Conservation (phyloP, 257 asterid species). For the Eucommia ulmoides region DNA sequence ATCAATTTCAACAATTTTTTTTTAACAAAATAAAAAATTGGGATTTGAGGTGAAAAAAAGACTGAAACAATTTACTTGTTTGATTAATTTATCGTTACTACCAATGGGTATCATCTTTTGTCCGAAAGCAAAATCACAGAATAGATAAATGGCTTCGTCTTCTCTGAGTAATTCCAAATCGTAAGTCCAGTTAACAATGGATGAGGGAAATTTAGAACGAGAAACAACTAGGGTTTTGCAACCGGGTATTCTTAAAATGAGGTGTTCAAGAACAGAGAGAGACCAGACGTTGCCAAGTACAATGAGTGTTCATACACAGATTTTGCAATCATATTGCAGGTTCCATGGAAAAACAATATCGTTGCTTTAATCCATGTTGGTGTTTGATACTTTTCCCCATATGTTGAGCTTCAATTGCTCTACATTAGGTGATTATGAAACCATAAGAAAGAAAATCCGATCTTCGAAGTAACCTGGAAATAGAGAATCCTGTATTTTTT, state of each 20-base stretch:
- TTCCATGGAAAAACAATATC: constrained; percentile 23
- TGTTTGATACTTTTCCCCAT: constrained; percentile 52
- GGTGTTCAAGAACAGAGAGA: constrained; percentile 53
- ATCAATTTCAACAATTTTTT: constrained; percentile 1
- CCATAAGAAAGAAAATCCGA: constrained; percentile 58
- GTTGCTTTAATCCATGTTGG: constrained; percentile 8
- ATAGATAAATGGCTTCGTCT: constrained; percentile 62
- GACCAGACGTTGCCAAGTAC: constrained; percentile 91
- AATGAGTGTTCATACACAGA: constrained; percentile 29
- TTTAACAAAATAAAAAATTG: not conserved
- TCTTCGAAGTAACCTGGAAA: constrained; percentile 54
- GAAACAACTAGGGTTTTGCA: constrained; percentile 78
- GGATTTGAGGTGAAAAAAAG: too few relatives aligned
- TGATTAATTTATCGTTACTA: constrained; percentile 38
- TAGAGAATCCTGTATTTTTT: constrained; percentile 1
- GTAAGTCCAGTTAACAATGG: constrained; percentile 42
- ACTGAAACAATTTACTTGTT: constrained; percentile 35
- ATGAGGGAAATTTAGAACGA: constrained; percentile 50
- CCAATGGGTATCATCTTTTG: constrained; percentile 41
- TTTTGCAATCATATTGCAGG: constrained; percentile 15
- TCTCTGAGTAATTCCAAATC: constrained; percentile 64
- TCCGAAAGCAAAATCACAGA: constrained; percentile 78
- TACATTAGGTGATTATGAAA: constrained; percentile 82
- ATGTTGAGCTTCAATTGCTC: constrained; percentile 56
- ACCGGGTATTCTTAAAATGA: constrained; percentile 46